These are phyloP conservation scores for Plicaturopsis crispa DNA, from an alignment of 768 basidiomycete genomes.

Conservation along the genomic window DNA sequence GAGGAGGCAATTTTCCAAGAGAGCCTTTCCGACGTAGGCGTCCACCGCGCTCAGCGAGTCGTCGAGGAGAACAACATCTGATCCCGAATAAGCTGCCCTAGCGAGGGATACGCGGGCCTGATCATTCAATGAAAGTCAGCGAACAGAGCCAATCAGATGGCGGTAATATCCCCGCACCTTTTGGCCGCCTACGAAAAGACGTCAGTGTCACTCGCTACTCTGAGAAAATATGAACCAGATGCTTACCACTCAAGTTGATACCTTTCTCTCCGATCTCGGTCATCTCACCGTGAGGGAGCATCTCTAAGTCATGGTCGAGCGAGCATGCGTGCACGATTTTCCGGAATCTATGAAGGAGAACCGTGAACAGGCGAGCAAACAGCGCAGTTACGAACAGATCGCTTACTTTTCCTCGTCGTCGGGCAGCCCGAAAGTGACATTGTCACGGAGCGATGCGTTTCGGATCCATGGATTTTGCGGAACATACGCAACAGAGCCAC, in stretches of 20 bases:
- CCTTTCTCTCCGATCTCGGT: slow-evolving; percentile 78
- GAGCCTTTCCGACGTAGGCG: slow-evolving; percentile 62
- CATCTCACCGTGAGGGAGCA: slow-evolving; percentile 60
- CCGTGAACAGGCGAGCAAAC: background rate
- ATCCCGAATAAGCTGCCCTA: slow-evolving; percentile 64
- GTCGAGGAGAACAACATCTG: slow-evolving; percentile 73
- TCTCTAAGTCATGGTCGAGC: slow-evolving; percentile 61
- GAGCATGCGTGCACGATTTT: slow-evolving; percentile 58
- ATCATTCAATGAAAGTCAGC: too few relatives aligned
- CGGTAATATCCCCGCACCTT: too few relatives aligned
- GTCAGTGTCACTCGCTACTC: background rate
- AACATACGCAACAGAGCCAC: slow-evolving; percentile 49
- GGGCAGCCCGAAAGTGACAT: slow-evolving; percentile 65
- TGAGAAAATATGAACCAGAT: slow-evolving; percentile 31
- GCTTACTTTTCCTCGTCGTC: slow-evolving; percentile 50
- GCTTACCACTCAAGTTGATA: slow-evolving; percentile 54
- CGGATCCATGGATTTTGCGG: slow-evolving; percentile 59
- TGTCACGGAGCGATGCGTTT: slow-evolving; percentile 64
- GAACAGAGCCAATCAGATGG: too few relatives aligned
- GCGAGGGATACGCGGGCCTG: slow-evolving; percentile 73
- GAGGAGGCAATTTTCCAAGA: slow-evolving; percentile 55
- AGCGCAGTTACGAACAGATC: background rate
- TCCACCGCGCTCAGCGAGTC: slow-evolving; percentile 80
- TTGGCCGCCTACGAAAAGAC: slow-evolving; percentile 20
- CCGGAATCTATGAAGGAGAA: slow-evolving; percentile 32